Evolutionary conservation across 768 basidiomycete genomes (phyloP).

Genomic region (Serendipita sp.): DNA sequence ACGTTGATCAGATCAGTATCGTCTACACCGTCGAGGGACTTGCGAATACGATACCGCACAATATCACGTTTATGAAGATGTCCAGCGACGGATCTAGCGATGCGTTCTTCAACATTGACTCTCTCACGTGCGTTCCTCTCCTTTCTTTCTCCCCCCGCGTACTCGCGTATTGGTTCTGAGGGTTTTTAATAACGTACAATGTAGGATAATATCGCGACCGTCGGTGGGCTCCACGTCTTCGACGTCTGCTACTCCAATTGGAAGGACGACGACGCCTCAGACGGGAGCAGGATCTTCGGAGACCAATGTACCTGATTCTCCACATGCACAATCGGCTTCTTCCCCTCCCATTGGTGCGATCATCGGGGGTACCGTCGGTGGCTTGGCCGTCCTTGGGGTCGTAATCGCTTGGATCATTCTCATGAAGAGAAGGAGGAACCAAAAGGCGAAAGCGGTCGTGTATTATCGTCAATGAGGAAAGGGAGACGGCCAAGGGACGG

Average conservation of each 20-base stretch:
- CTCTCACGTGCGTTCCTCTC: neutral
- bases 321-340: neutral
- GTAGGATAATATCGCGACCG: neutral
- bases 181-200: neutral
- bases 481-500: too few relatives aligned
- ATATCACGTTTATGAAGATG: conserved; percentile 1
- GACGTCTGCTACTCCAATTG: neutral
- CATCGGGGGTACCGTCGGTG: neutral
- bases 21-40: neutral
- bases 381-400: neutral
- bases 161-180: neutral
- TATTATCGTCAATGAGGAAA: neutral
- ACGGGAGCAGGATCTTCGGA: neutral
- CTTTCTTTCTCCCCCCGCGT: too few relatives aligned
- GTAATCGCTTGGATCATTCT: neutral
- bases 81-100: neutral
- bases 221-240: neutral
- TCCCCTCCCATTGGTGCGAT: neutral
- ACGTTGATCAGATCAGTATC: neutral
- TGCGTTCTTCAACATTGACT: conserved; percentile 1
- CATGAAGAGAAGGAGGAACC: neutral
- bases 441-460: neutral
- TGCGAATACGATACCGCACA: neutral
- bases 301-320: neutral
- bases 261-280: neutral